Evolutionary conservation across 2,329 filamentous ascomycete genomes (phyloP).

Genomic region (Colletotrichum navitas): DNA sequence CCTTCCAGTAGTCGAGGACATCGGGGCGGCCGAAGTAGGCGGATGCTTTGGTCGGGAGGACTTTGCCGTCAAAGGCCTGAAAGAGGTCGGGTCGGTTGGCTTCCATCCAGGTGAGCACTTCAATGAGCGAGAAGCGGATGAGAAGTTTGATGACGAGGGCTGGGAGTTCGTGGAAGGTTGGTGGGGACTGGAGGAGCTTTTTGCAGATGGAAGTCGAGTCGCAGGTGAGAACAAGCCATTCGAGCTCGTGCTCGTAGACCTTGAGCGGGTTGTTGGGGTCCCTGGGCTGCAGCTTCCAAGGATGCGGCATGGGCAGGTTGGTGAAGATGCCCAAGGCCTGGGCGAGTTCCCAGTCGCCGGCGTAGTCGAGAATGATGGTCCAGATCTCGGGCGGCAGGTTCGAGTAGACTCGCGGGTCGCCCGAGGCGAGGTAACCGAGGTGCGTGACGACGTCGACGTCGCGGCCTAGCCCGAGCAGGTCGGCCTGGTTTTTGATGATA

Average conservation of each 20-base stretch:
- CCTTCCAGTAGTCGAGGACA: conserved; percentile 92
- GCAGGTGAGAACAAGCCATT: conserved; percentile 85
- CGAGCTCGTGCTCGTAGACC: conserved; percentile 81
- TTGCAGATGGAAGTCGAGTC: conserved; percentile 78
- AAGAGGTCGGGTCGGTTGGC: conserved; percentile 72
- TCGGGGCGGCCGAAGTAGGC: conserved; percentile 86
- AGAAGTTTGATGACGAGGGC: conserved; percentile 88
- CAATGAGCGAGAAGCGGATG: conserved; percentile 88
- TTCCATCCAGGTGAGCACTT: conserved; percentile 78
- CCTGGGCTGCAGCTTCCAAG: conserved; percentile 75
- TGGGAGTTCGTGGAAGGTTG: conserved; percentile 78
- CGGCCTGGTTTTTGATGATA: conserved; percentile 82
- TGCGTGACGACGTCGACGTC: conserved; percentile 71
- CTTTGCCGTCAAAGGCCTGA: conserved; percentile 86
- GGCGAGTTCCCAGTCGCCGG: conserved; percentile 92
- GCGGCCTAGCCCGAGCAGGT: conserved; percentile 79
- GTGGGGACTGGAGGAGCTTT: conserved; percentile 78
- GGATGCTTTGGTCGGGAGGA: conserved; percentile 89
- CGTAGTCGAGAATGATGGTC: conserved; percentile 86
- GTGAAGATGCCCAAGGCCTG: conserved; percentile 85
- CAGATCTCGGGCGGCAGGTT: conserved; percentile 87
- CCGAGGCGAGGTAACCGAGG: conserved; percentile 52
- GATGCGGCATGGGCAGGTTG: conserved; percentile 76
- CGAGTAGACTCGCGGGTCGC: conserved; percentile 52
- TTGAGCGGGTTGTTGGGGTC: conserved; percentile 74